Conservation (phyloP, 169 alveolate genomes). For the Besnoitia besnoiti region DNA sequence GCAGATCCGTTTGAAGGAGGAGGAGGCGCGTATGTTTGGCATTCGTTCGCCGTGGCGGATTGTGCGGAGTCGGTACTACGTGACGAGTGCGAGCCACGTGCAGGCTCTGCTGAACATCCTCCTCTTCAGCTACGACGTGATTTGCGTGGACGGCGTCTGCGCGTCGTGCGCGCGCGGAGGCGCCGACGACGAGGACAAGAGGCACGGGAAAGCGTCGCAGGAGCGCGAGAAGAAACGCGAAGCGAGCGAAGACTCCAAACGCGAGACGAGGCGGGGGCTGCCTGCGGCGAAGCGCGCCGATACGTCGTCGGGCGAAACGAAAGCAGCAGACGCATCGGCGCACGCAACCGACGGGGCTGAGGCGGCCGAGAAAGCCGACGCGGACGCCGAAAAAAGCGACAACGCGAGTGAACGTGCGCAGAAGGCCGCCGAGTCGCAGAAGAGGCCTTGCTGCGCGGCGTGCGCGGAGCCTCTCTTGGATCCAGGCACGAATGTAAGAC, state of each 20-base stretch:
- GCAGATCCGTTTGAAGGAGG: slow-evolving; percentile 81
- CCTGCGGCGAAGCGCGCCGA: no score
- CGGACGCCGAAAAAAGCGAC: not conserved
- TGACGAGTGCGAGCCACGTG: slow-evolving; percentile 88
- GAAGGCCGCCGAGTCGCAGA: not conserved
- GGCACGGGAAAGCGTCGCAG: not conserved
- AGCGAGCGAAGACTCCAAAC: not conserved
- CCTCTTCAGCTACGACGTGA: slow-evolving; percentile 48
- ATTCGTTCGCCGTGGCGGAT: slow-evolving; percentile 85
- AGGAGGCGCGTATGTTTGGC: slow-evolving; percentile 86
- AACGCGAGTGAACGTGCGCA: not conserved
- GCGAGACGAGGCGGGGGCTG: not conserved
- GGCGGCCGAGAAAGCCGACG: not conserved
- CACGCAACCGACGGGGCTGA: no score
- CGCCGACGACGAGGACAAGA: not conserved
- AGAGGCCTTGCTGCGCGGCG: not conserved
- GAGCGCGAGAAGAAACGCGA: not conserved
- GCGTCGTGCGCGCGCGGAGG: not conserved
- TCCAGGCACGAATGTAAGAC: not conserved
- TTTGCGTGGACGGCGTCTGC: slow-evolving; percentile 16
- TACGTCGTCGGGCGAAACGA: no score
- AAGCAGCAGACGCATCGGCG: no score
- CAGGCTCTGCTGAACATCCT: slow-evolving; percentile 65
- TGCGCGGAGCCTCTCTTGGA: slow-evolving; percentile 10
- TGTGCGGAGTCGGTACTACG: slow-evolving; percentile 90